Base-by-base conservation (phyloP, 352 stramenopile genomes). In the Pythium rishiriense region DNA sequence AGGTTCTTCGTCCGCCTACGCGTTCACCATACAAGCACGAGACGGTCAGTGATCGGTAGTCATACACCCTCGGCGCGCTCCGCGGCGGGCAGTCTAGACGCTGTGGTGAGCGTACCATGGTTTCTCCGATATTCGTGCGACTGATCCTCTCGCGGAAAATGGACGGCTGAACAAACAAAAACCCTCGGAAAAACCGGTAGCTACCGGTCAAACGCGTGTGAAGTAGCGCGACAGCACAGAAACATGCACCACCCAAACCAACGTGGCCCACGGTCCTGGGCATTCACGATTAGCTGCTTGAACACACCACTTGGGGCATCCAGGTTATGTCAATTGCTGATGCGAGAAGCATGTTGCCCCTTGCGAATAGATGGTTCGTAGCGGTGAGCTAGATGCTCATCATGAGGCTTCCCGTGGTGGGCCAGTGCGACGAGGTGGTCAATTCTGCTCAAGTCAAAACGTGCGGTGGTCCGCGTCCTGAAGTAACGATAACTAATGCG, bases 1-100 rank as follows among this genome's bases (percentile, higher is more conserved):
- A 67, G 88, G 81, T 74, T 98, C 93, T 87, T 96, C 87, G 68
- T 75, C 78, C 68, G 78, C 79, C 83, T 90, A 57, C 37, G 14
- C 8, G n/a, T 43, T 7, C 9, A 62, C 29, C 52, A 63, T 35
- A 55, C 37, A 62, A 25, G 5, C n/a, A 61, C 21, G n/a, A 62
- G 17, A 58, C 1, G 7, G 31, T 50, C 19, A 31, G 29, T 10
- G 3, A 41, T 17, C 14, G n/a, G 25, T 10, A 1, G 9, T 28
- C 4, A 11, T 6, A 7, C 4, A 29, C 11, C 7, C 49, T 46
- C 31, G n/a, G 2, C 24, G 14, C 26, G 28, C 47, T 19, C 15
- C n/a, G n/a, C n/a, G n/a, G n/a, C n/a, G n/a, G n/a, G n/a, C n/a
- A n/a, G n/a, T n/a, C n/a, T n/a, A n/a, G n/a, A n/a, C n/a, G n/a